Evolutionary conservation across 2,329 filamentous ascomycete species (phyloP), one percentile per base, ranked within the genome.

Genomic region (Arthrocladium fulminans): DNA sequence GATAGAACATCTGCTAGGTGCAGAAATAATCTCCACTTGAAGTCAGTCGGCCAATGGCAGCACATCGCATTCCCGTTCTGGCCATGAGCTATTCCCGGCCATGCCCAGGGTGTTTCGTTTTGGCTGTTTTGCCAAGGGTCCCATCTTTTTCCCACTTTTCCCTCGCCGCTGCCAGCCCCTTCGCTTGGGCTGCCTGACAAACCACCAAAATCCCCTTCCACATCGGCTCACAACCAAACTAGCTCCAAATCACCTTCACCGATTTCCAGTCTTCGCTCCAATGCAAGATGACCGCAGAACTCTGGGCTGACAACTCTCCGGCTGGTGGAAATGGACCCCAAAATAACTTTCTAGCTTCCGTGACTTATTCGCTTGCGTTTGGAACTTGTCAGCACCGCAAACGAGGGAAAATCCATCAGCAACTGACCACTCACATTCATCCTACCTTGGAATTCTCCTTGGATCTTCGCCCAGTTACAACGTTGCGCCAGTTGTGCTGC

Each of bases 271-370:
- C 19, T 25, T 25, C 13, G n/a, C 8, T 43, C 23, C 24, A 32
- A 44, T 44, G 41, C 41, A 32, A 13, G 41, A 44, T 44, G 41
- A 44, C 41, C 34, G 25, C 41, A 44, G 41, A 6, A 40, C 12
- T 30, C 23, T 12, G 15, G 22, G 32, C 44, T 47, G 44, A 47
- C 44, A 47, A 38, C 32, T 32, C 6, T 24, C 20, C 44, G n/a
- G 13, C 43, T 29, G 15, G 12, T 19, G 13, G 32, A 35, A 25
- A 13, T 27, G 44, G 44, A 45, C 44, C 44, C 44, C 44, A 47
- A 47, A 47, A 47, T 47, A 47, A 23, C 29, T 47, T 34, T 39
- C 30, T 34, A 38, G 44, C 44, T 47, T 27, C 32, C 27, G 25
- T 20, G 8, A 23, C 20, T 25, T 44, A 24, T 44, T 34, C 15